A percentile compares a stretch with the other conserved stretches of the same genome.
Conservation (phyloP, 2,329 filamentous ascomycete species). For the Fusarium brachygibbosum region DNA sequence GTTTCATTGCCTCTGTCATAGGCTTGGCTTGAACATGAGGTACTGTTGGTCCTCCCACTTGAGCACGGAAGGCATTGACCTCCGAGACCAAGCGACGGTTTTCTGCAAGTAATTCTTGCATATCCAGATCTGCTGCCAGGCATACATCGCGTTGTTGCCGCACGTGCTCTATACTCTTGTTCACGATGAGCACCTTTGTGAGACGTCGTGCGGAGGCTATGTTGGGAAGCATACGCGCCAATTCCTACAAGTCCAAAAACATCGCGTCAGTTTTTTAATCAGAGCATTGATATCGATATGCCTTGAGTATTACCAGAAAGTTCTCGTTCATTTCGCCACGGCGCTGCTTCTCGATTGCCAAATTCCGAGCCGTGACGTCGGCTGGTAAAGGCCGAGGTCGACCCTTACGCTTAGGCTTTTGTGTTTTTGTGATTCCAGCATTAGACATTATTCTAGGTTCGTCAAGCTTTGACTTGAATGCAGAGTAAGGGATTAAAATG, state of each 20-base stretch:
- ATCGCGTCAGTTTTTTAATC: not conserved
- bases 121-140: conserved; percentile 1
- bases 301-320: conserved; percentile 5
- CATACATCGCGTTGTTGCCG: conserved; percentile 7
- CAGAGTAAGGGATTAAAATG: not conserved
- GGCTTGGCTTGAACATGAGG: not conserved
- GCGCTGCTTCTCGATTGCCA: conserved; percentile 31
- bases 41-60: not conserved
- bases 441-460: not conserved
- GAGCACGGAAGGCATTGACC: conserved; percentile 18
- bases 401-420: conserved; percentile 14
- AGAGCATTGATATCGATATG: not conserved
- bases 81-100: conserved; percentile 8
- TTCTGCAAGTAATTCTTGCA: conserved; percentile 4
- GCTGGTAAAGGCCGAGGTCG: conserved; percentile 20
- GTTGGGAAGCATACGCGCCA: conserved; percentile 18
- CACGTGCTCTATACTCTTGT: conserved; percentile 24
- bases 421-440: not conserved
- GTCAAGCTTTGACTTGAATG: rapidly evolving
- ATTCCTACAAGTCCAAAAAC: conserved; percentile 1
- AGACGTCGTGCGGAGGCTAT: conserved; percentile 18
- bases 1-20: conserved; percentile 18
- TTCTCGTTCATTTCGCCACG: conserved; percentile 24
- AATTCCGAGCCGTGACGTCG: conserved; percentile 22
- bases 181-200: conserved; percentile 27